Percentiles rank a stretch among this genome's conserved stretches.
Evolutionary conservation across 768 basidiomycete species (phyloP).

Genomic region (Candolleomyces efflorescens): DNA sequence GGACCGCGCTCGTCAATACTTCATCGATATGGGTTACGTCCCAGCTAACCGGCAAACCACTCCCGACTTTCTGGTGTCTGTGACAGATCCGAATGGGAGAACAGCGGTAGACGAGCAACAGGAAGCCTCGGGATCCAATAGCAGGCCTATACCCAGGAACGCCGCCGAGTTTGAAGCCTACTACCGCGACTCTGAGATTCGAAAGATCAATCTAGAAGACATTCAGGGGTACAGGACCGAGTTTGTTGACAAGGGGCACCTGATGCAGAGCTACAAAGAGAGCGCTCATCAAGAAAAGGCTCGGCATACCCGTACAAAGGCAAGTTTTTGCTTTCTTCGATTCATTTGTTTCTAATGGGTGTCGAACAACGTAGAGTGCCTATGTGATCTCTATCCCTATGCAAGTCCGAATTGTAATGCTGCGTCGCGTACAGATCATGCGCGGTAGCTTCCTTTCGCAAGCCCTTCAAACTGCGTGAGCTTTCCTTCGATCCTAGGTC

Average conservation of each 20-base stretch:
- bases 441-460: conserved; percentile 28
- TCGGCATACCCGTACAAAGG: conserved; percentile 30
- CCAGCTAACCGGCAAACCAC: conserved; percentile 61
- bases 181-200: conserved; percentile 21
- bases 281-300: conserved; percentile 52
- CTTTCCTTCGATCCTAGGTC: neutral
- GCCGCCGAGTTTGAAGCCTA: conserved; percentile 45
- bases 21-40: conserved; percentile 63
- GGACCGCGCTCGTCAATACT: conserved; percentile 63
- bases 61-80: conserved; percentile 59
- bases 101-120: conserved; percentile 27
- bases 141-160: conserved; percentile 36
- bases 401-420: conserved; percentile 41
- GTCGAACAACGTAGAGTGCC: conserved; percentile 21
- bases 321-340: conserved; percentile 2
- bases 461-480: conserved; percentile 23
- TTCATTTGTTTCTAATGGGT: neutral
- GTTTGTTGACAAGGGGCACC: conserved; percentile 40
- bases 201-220: conserved; percentile 26
- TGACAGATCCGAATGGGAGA: conserved; percentile 57
- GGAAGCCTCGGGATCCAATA: conserved; percentile 7
- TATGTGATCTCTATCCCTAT: conserved; percentile 38
- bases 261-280: conserved; percentile 34
- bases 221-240: conserved; percentile 43
- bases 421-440: conserved; percentile 38